Evolutionary conservation across 2,329 filamentous ascomycete species (phyloP).

Genomic region (Sodiomyces alkalinus): DNA sequence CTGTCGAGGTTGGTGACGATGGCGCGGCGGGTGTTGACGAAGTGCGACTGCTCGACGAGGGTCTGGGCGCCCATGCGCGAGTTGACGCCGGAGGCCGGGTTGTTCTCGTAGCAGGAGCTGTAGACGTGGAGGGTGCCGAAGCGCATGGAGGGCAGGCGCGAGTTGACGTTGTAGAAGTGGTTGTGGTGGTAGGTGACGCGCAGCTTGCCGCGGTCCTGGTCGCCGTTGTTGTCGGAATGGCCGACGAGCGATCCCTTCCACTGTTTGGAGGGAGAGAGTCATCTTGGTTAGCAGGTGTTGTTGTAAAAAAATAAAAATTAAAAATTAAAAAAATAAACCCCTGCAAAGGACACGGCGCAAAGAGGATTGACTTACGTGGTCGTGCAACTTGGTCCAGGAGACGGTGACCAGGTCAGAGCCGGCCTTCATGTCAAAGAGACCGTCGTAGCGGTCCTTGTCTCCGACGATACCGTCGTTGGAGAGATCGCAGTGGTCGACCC

Average conservation of each 20-base stretch:
- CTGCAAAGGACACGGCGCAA: too few species aligned
- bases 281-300: too few species aligned
- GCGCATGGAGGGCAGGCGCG: slow-evolving; percentile 39
- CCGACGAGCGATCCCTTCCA: slow-evolving; percentile 42
- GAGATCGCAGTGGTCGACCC: slow-evolving; percentile 28
- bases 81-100: slow-evolving; percentile 31
- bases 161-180: slow-evolving; percentile 43
- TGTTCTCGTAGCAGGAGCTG: slow-evolving; percentile 25
- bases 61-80: slow-evolving; percentile 31
- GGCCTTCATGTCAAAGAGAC: slow-evolving; percentile 25
- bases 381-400: slow-evolving; percentile 23
- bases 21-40: slow-evolving; percentile 25
- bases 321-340: too few species aligned
- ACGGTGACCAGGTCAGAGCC: slow-evolving; percentile 25
- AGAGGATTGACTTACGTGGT: slow-evolving; percentile 13
- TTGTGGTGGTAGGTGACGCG: slow-evolving; percentile 46
- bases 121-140: slow-evolving; percentile 43
- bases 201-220: slow-evolving; percentile 42
- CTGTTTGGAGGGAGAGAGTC: too few species aligned
- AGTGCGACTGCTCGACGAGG: slow-evolving; percentile 34
- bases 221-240: slow-evolving; percentile 41
- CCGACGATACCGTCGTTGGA: slow-evolving; percentile 15
- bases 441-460: slow-evolving; percentile 26
- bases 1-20: slow-evolving; percentile 28
- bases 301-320: too few species aligned